phyloP scores from a whole-genome alignment of 2,329 filamentous ascomycete species.

The Botrytis elliptica region DNA sequence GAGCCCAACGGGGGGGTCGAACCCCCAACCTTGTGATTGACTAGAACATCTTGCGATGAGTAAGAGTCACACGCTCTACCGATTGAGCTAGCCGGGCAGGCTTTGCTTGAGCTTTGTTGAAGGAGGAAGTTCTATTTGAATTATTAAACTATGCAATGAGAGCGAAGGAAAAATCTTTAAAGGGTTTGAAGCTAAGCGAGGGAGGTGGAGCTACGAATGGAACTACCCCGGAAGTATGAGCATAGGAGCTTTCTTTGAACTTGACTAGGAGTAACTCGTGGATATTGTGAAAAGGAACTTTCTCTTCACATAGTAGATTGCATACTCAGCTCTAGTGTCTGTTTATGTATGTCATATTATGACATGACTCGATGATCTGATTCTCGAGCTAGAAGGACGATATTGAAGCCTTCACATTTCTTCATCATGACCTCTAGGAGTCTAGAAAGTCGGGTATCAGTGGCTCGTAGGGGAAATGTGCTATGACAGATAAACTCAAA shows the following conservation, averaged over 20 bases:
- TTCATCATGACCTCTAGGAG: not conserved
- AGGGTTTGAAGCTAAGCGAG: not conserved
- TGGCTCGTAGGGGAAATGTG: not conserved
- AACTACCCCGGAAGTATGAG: not conserved
- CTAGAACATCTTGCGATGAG: not conserved
- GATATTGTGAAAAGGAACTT: not conserved
- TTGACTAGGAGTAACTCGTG: not conserved
- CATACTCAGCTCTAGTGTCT: not conserved
- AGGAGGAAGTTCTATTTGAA: accelerated
- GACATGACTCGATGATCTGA: not conserved
- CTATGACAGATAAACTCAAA: not conserved
- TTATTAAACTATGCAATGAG: accelerated
- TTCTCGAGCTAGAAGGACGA: not conserved
- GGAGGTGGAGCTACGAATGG: not conserved
- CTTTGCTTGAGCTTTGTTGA: not conserved
- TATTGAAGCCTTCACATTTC: not conserved
- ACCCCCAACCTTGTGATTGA: constrained; percentile 9
- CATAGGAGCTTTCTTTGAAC: not conserved
- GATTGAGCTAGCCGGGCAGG: constrained; percentile 36
- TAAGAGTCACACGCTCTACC: constrained; percentile 39
- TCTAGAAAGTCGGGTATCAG: not conserved
- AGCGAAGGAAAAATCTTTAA: not conserved
- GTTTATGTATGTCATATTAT: not conserved
- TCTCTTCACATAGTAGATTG: not conserved
- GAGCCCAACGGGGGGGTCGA: constrained; percentile 12